Conservation (phyloP, 495 filamentous ascomycete species). For the Mytilinidion resinicola region DNA sequence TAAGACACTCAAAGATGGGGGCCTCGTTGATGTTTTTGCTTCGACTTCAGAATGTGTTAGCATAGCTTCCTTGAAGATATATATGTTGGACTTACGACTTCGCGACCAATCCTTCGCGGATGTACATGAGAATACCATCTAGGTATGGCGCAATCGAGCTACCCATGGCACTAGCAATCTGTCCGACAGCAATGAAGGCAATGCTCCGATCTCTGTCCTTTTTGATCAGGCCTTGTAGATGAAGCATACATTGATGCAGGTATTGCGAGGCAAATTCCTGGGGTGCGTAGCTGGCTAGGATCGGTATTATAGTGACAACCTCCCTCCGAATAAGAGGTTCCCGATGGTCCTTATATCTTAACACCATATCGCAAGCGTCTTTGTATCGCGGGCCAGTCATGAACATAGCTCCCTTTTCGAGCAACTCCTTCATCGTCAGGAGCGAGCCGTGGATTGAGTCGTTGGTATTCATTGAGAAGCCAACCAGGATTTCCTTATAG, state of each 20-base stretch:
- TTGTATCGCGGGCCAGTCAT: conserved; percentile 72
- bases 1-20: conserved; percentile 98
- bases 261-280: conserved; percentile 74
- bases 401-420: conserved; percentile 94
- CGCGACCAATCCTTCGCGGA: conserved; percentile 79
- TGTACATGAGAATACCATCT: conserved; percentile 84
- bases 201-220: conserved; percentile 87
- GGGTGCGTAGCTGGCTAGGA: conserved; percentile 87
- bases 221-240: conserved; percentile 90
- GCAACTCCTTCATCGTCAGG: conserved; percentile 81
- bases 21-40: conserved; percentile 69
- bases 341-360: conserved; percentile 83
- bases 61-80: conserved; percentile 24
- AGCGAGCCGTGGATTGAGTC: conserved; percentile 89
- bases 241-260: conserved; percentile 93
- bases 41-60: conserved; percentile 43
- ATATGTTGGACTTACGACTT: conserved; percentile 53
- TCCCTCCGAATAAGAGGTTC: conserved; percentile 81
- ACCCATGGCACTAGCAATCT: conserved; percentile 91
- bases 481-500: conserved; percentile 70
- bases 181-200: conserved; percentile 89
- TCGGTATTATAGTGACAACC: conserved; percentile 81
- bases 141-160: conserved; percentile 91
- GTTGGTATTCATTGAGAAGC: conserved; percentile 69
- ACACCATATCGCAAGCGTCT: conserved; percentile 84